phyloP scores from a whole-genome alignment of 192 early-diverging fungal species.

The Coemansia sp. region DNA sequence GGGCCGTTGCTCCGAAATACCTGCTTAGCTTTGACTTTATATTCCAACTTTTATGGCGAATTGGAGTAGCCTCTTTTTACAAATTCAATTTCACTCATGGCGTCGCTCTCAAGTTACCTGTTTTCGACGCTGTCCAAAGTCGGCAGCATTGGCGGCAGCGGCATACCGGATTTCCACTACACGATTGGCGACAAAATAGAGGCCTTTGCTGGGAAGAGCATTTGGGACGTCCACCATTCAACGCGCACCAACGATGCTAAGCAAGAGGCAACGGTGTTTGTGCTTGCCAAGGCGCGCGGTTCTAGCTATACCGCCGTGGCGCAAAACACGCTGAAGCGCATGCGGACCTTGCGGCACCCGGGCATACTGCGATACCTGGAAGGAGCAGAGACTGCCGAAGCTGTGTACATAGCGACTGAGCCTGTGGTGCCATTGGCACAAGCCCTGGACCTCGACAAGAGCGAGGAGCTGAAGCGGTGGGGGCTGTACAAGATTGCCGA shows the following conservation, averaged over 20 bases:
- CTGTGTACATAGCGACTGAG: slow-evolving; percentile 91
- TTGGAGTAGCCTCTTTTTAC: neutral
- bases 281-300: slow-evolving; percentile 70
- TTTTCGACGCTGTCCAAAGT: slow-evolving; percentile 45
- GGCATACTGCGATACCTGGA: slow-evolving; percentile 82
- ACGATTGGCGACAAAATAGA: slow-evolving; percentile 65
- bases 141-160: slow-evolving; percentile 54
- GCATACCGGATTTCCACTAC: slow-evolving; percentile 64
- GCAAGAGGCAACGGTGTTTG: slow-evolving; percentile 74
- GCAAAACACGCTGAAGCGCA: slow-evolving; percentile 80
- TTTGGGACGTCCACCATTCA: slow-evolving; percentile 62
- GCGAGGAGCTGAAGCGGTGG: slow-evolving; percentile 69
- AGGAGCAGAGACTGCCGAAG: slow-evolving; percentile 63
- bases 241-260: slow-evolving; percentile 54
- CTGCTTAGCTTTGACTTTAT: neutral
- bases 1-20: neutral
- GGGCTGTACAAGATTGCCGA: slow-evolving; percentile 88
- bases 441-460: slow-evolving; percentile 50
- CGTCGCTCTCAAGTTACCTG: slow-evolving; percentile 41
- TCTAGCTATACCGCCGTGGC: slow-evolving; percentile 77
- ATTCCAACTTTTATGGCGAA: neutral
- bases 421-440: slow-evolving; percentile 71
- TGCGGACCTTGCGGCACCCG: slow-evolving; percentile 89
- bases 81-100: slow-evolving; percentile 13
- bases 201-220: slow-evolving; percentile 55